Conservation (phyloP, 768 basidiomycete species). For the Russula earlei region DNA sequence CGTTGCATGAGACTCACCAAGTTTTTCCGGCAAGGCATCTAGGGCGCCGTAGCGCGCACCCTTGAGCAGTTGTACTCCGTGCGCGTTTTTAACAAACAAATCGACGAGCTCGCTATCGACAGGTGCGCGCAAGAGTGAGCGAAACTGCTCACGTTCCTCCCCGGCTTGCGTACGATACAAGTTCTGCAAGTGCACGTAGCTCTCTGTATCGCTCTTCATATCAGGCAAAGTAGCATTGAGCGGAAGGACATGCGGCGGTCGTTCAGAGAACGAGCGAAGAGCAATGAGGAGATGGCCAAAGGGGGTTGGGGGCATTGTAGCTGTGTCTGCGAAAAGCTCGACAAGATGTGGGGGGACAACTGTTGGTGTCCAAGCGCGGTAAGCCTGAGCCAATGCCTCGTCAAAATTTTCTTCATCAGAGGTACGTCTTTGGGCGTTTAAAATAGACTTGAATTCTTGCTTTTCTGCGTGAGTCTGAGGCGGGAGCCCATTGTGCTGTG, state of each 20-base stretch:
- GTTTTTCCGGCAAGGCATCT: constrained; percentile 37
- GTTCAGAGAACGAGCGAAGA: constrained; percentile 52
- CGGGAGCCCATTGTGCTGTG: constrained; percentile 55
- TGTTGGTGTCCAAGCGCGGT: constrained; percentile 62
- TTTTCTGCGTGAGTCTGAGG: constrained; percentile 54
- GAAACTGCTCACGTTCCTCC: constrained; percentile 47
- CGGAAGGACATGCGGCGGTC: constrained; percentile 57
- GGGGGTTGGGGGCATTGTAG: not conserved
- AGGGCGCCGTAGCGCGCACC: constrained; percentile 55
- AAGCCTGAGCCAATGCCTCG: constrained; percentile 84
- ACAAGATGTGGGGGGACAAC: constrained; percentile 27
- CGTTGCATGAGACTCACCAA: constrained; percentile 35
- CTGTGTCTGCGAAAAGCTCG: constrained; percentile 3
- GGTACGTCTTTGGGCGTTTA: constrained; percentile 60
- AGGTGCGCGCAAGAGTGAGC: constrained; percentile 35
- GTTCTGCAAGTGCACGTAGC: constrained; percentile 77
- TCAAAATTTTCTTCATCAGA: constrained; percentile 96
- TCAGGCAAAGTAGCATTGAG: constrained; percentile 85
- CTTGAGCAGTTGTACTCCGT: constrained; percentile 56
- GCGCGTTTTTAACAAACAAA: constrained; percentile 71
- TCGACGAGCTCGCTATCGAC: constrained; percentile 51
- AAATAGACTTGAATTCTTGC: constrained; percentile 60
- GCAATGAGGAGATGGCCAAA: constrained; percentile 45
- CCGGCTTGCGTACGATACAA: constrained; percentile 74
- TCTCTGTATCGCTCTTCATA: constrained; percentile 85